Conservation (phyloP, 2,329 filamentous ascomycete species). For the Aspergillus melleus region DNA sequence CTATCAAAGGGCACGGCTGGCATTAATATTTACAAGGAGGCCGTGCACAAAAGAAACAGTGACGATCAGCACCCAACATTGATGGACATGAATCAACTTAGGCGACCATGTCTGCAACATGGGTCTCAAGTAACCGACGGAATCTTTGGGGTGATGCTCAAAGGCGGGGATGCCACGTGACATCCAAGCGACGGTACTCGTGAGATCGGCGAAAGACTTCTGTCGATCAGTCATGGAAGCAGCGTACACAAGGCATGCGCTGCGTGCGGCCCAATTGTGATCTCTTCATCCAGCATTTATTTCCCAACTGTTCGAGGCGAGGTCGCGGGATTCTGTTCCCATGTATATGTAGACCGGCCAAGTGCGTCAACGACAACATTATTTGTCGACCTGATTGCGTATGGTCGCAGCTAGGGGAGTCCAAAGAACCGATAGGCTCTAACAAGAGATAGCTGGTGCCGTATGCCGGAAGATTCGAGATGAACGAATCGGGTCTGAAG, state of each 20-base stretch:
- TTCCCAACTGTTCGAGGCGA: background rate
- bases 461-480: background rate
- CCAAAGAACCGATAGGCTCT: background rate
- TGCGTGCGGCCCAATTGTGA: background rate
- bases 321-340: background rate
- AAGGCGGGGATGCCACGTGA: background rate
- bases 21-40: background rate
- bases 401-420: background rate
- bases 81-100: background rate
- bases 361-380: background rate
- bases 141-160: background rate
- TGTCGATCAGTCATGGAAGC: background rate
- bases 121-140: background rate
- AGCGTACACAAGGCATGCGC: background rate
- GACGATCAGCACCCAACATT: background rate
- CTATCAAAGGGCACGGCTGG: background rate
- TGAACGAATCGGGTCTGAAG: background rate
- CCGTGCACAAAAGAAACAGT: background rate
- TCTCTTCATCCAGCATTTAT: background rate
- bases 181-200: background rate
- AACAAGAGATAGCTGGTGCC: background rate
- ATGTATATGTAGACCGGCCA: background rate
- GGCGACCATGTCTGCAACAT: background rate
- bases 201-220: background rate
- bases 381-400: background rate